These are phyloP conservation scores for Suillus sp. DNA, from an alignment of 768 basidiomycete species.

Conservation along the genomic window DNA sequence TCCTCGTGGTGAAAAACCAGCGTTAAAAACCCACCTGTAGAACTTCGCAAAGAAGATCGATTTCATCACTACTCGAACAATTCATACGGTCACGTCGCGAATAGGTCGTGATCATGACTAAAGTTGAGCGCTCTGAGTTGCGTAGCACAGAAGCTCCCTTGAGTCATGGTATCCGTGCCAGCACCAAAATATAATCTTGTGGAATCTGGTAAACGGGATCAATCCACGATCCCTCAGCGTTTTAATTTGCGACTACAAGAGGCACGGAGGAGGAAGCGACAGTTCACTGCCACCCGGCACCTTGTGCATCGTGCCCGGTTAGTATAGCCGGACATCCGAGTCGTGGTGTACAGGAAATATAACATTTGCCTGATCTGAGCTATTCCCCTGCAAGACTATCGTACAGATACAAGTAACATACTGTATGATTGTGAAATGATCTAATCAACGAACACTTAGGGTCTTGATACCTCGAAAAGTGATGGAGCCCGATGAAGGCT, in stretches of 20 bases:
- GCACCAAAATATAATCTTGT: background rate
- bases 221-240: background rate
- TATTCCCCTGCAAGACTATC: background rate
- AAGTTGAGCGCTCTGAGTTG: background rate
- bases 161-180: background rate
- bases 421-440: background rate
- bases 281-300: background rate
- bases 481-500: background rate
- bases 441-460: background rate
- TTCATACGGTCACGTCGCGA: background rate
- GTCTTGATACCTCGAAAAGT: background rate
- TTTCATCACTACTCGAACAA: background rate
- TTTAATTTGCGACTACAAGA: background rate
- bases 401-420: background rate
- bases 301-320: background rate
- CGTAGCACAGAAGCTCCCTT: background rate
- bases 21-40: background rate
- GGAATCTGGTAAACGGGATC: background rate
- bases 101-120: background rate
- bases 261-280: background rate
- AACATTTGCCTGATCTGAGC: background rate
- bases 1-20: background rate
- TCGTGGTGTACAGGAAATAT: no score
- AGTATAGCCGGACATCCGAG: background rate
- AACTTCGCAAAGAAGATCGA: background rate